These are phyloP conservation scores for Calonectria ilicicola DNA, from an alignment of 2,329 filamentous ascomycete species.

Conservation along the genomic window DNA sequence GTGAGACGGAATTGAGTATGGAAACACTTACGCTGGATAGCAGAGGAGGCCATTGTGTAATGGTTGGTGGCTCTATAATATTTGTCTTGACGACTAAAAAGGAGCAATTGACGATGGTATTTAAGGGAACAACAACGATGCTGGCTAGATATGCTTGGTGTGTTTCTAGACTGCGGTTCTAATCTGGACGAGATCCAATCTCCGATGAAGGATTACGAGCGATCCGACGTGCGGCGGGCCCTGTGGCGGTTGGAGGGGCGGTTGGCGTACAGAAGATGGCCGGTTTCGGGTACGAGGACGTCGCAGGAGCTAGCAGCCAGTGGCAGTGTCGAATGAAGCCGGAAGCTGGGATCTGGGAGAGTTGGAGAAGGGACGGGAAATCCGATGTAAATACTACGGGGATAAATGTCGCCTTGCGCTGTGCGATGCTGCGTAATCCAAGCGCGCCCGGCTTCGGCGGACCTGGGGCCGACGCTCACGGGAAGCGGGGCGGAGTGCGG, in stretches of 20 bases:
- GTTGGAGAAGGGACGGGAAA: conserved; percentile 6
- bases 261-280: not conserved
- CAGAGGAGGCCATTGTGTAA: conserved; percentile 34
- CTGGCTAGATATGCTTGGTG: not conserved
- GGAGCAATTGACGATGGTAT: not conserved
- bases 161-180: not conserved
- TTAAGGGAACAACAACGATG: not conserved
- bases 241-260: not conserved
- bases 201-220: conserved; percentile 1
- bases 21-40: conserved; percentile 34
- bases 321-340: not conserved
- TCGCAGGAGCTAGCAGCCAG: not conserved
- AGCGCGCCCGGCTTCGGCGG: conserved; percentile 22
- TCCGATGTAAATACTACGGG: conserved; percentile 23
- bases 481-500: conserved; percentile 27
- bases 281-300: not conserved
- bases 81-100: not conserved
- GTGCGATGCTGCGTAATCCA: conserved; percentile 21
- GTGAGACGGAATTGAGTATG: not conserved
- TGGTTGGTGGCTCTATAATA: not conserved
- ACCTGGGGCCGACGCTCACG: conserved; percentile 18
- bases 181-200: conserved; percentile 1
- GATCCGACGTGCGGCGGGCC: not conserved
- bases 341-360: not conserved
- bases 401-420: conserved; percentile 6